These are phyloP conservation scores for Paraphoma sp. DNA, from an alignment of 2,329 filamentous ascomycete genomes.

Conservation along the genomic window DNA sequence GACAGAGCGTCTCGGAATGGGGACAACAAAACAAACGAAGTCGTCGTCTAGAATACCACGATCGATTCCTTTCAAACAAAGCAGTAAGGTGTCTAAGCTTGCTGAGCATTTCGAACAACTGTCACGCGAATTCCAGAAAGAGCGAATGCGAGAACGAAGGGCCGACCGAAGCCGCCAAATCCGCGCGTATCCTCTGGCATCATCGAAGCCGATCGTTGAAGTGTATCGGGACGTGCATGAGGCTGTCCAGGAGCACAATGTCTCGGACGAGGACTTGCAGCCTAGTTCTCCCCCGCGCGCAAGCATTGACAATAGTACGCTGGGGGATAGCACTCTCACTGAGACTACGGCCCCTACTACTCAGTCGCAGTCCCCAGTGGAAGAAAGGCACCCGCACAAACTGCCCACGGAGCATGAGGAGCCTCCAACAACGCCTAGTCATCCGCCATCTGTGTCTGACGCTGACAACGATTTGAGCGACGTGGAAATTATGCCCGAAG, in stretches of 20 bases:
- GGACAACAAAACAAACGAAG: conserved; percentile 66
- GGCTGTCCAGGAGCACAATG: conserved; percentile 81
- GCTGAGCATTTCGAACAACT: conserved; percentile 96
- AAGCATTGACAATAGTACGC: conserved; percentile 46
- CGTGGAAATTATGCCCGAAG: conserved; percentile 73
- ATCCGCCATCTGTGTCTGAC: conserved; percentile 57
- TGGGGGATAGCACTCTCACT: conserved; percentile 44
- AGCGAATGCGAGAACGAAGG: conserved; percentile 84
- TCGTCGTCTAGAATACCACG: conserved; percentile 78
- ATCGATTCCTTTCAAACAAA: conserved; percentile 74
- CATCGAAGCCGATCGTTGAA: conserved; percentile 94
- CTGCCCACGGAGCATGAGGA: conserved; percentile 30
- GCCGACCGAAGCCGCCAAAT: conserved; percentile 78
- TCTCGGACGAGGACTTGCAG: conserved; percentile 67
- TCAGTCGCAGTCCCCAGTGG: conserved; percentile 43
- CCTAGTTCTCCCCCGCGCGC: conserved; percentile 35
- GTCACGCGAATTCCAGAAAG: conserved; percentile 94
- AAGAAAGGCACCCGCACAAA: conserved; percentile 30
- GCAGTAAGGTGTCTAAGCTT: conserved; percentile 81
- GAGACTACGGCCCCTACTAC: conserved; percentile 43
- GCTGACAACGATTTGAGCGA: conserved; percentile 65
- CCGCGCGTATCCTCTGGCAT: conserved; percentile 85
- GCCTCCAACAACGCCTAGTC: conserved; percentile 33
- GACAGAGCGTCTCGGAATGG: conserved; percentile 73
- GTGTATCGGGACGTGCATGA: conserved; percentile 94